A percentile compares a stretch with the other conserved stretches of the same genome.
Conservation (phyloP, 1,284 basidiomycete species). For the Agaricales sp. region DNA sequence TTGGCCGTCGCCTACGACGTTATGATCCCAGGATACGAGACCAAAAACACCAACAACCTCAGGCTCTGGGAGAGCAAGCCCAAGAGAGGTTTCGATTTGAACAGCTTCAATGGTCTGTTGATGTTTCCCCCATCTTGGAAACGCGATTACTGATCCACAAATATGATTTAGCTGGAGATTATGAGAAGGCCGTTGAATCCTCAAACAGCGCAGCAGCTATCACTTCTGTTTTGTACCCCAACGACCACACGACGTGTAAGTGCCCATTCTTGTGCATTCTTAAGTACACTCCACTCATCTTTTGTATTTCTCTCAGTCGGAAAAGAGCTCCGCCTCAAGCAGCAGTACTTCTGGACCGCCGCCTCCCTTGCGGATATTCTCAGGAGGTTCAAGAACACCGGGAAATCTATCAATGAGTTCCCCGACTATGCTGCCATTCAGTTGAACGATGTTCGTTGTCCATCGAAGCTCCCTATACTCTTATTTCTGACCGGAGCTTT, state of each 20-base stretch:
- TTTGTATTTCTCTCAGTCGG: conserved; percentile 41
- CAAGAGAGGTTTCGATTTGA: conserved; percentile 86
- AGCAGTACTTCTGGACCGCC: conserved; percentile 91
- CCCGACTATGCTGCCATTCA: conserved; percentile 85
- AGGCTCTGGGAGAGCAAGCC: conserved; percentile 81
- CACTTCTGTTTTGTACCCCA: conserved; percentile 83
- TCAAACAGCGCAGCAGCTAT: conserved; percentile 86
- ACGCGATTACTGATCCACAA: neutral
- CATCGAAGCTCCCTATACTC: neutral
- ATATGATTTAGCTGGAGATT: conserved; percentile 63
- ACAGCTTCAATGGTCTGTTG: conserved; percentile 74
- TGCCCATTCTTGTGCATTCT: conserved; percentile 8
- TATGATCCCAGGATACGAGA: conserved; percentile 82
- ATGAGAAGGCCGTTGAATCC: conserved; percentile 77
- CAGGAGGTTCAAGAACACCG: conserved; percentile 72
- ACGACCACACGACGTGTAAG: conserved; percentile 67
- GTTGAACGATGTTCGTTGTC: conserved; percentile 62
- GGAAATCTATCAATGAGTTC: conserved; percentile 65
- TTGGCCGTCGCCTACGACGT: conserved; percentile 85
- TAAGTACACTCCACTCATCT: neutral
- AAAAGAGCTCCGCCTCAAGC: conserved; percentile 87
- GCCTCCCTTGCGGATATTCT: conserved; percentile 83
- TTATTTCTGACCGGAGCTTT: neutral
- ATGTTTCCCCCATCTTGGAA: conserved; percentile 2
- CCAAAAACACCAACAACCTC: conserved; percentile 70